phyloP scores from a whole-genome alignment of 495 filamentous ascomycete genomes.

The Penicillium verhagenii region DNA sequence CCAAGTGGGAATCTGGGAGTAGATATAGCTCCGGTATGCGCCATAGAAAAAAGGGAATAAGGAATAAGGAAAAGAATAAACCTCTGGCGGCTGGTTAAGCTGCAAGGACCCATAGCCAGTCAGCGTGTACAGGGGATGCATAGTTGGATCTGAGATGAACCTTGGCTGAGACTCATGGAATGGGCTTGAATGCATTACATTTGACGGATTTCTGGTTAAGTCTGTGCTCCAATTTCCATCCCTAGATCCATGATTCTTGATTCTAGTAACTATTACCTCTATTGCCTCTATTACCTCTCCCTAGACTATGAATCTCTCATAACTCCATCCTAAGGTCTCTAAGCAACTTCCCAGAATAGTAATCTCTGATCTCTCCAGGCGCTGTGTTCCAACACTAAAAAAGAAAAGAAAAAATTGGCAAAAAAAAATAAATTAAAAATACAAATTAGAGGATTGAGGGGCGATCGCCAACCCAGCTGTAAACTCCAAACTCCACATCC shows the following conservation, averaged over 20 bases:
- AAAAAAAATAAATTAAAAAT: too few species aligned
- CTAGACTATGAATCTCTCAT: too few species aligned
- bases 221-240: too few species aligned
- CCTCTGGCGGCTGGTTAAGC: conserved; percentile 12
- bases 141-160: conserved; percentile 33
- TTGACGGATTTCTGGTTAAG: too few species aligned
- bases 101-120: conserved; percentile 27
- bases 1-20: conserved; percentile 25
- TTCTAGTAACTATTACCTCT: too few species aligned
- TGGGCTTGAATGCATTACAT: too few species aligned
- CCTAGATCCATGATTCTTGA: too few species aligned
- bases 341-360: too few species aligned
- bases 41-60: conserved; percentile 5
- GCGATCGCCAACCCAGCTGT: conserved; percentile 8
- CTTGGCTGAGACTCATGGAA: conserved; percentile 20
- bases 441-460: conserved; percentile 1
- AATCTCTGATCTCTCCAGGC: not conserved
- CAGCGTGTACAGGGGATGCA: conserved; percentile 17
- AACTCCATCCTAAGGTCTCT: too few species aligned
- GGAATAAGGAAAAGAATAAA: not conserved
- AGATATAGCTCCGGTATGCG: conserved; percentile 37
- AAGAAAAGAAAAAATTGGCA: conserved; percentile 1
- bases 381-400: not conserved
- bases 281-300: too few species aligned
- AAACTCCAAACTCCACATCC: not conserved